phyloP scores from a whole-genome alignment of 2,329 filamentous ascomycete genomes.

The Fusarium brevicatenulatum region DNA sequence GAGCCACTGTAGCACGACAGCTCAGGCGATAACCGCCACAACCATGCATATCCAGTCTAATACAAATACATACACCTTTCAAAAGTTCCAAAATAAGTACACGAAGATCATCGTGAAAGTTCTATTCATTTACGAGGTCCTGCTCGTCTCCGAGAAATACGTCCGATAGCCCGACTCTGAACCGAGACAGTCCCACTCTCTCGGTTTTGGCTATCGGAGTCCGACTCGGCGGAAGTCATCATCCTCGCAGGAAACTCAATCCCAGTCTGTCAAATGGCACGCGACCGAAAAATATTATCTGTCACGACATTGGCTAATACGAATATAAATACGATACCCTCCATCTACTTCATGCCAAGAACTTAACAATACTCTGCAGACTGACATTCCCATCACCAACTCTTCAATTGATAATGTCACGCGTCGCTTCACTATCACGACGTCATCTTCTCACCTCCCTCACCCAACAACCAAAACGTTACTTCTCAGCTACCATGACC shows the following conservation, averaged over 20 bases:
- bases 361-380: accelerated
- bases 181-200: slow-evolving; percentile 18
- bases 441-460: slow-evolving; percentile 17
- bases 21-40: not conserved
- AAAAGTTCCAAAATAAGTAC: not conserved
- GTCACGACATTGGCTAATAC: not conserved
- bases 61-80: accelerated
- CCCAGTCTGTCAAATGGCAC: not conserved
- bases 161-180: not conserved
- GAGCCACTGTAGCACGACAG: not conserved
- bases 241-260: not conserved
- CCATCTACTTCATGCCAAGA: not conserved
- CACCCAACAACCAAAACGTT: not conserved
- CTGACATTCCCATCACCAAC: not conserved
- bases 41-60: not conserved
- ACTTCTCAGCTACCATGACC: slow-evolving; percentile 11
- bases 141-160: not conserved
- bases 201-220: slow-evolving; percentile 5
- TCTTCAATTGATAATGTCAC: not conserved
- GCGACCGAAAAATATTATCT: not conserved
- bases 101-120: not conserved
- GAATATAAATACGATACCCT: not conserved
- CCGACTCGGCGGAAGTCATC: slow-evolving; percentile 10
- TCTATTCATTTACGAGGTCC: not conserved
- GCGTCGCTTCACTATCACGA: not conserved